Conservation (phyloP, 2,329 filamentous ascomycete species). For the Alternaria sp. region DNA sequence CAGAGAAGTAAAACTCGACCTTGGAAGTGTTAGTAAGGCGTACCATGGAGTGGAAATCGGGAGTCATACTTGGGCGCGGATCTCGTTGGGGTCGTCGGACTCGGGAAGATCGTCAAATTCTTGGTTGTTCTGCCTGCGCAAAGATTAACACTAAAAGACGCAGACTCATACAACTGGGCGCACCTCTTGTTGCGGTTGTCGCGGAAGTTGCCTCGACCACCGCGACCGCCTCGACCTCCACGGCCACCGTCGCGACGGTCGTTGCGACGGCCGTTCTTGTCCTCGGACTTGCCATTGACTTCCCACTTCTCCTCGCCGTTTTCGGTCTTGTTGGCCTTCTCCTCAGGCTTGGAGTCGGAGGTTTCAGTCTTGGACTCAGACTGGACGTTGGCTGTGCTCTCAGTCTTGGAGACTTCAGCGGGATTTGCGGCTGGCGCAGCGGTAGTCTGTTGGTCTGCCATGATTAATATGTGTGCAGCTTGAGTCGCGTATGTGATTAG, state of each 20-base stretch:
- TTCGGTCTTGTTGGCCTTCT: constrained; percentile 8
- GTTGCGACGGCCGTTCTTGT: constrained; percentile 23
- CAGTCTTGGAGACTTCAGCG: constrained; percentile 25
- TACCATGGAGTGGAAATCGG: not conserved
- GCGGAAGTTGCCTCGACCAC: constrained; percentile 29
- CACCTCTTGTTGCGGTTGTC: constrained; percentile 29
- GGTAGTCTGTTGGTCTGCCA: constrained; percentile 34
- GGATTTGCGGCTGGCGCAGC: constrained; percentile 30
- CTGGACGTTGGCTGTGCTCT: constrained; percentile 21
- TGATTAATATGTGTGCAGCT: constrained; percentile 18
- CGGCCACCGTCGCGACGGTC: constrained; percentile 17
- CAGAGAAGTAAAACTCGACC: constrained; percentile 97
- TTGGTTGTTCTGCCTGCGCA: constrained; percentile 34
- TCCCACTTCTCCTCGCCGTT: constrained; percentile 29
- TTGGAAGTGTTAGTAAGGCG: constrained; percentile 51
- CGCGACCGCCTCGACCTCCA: constrained; percentile 23
- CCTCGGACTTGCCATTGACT: constrained; percentile 27
- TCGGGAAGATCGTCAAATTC: constrained; percentile 64
- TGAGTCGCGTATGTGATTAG: constrained; percentile 14
- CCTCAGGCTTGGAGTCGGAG: constrained; percentile 8
- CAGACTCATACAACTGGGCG: not conserved
- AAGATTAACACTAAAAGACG: constrained; percentile 12
- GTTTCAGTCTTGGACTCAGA: constrained; percentile 22
- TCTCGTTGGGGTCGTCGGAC: constrained; percentile 79
- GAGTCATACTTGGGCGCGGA: constrained; percentile 77